These are phyloP conservation scores for Sugiyamaella valdiviana DNA, from an alignment of 805 yeast species.

Conservation along the genomic window DNA sequence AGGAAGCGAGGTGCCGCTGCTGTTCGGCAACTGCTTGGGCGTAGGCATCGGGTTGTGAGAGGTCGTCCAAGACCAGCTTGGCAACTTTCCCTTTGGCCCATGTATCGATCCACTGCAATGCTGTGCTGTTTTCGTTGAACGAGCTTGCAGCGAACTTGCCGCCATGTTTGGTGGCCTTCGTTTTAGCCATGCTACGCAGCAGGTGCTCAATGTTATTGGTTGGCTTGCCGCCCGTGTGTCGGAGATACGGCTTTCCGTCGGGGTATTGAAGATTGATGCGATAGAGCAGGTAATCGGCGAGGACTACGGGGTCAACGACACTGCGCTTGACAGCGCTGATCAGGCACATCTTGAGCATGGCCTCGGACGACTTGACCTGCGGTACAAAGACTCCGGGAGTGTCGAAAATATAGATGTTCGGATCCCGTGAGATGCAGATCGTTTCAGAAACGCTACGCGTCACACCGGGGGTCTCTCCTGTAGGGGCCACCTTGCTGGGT, in stretches of 20 bases:
- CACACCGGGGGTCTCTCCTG: conserved; percentile 88
- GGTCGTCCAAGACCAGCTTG: conserved; percentile 15
- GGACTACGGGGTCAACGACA: conserved; percentile 74
- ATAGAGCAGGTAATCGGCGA: conserved; percentile 78
- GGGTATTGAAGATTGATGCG: conserved; percentile 47
- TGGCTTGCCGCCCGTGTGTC: conserved; percentile 47
- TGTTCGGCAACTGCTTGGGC: conserved; percentile 11
- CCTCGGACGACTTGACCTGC: conserved; percentile 51
- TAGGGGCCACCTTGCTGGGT: conserved; percentile 61
- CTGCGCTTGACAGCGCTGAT: conserved; percentile 68
- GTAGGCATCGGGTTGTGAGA: conserved; percentile 15
- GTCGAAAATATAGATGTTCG: conserved; percentile 69
- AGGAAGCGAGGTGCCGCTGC: conserved; percentile 9
- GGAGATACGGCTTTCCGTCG: conserved; percentile 34
- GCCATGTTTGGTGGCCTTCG: background rate
- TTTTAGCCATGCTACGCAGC: conserved; percentile 27
- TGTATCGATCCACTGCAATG: conserved; percentile 54
- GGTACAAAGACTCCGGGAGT: conserved; percentile 94
- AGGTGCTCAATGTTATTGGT: conserved; percentile 65
- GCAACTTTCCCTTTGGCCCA: conserved; percentile 52
- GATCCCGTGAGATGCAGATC: conserved; percentile 54
- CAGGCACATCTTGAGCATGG: conserved; percentile 68
- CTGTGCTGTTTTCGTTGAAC: conserved; percentile 46
- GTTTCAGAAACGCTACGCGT: conserved; percentile 73
- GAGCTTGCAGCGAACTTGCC: background rate